Conservation (phyloP, 148 eudicot genomes). For the Amaranthus palmeri region DNA sequence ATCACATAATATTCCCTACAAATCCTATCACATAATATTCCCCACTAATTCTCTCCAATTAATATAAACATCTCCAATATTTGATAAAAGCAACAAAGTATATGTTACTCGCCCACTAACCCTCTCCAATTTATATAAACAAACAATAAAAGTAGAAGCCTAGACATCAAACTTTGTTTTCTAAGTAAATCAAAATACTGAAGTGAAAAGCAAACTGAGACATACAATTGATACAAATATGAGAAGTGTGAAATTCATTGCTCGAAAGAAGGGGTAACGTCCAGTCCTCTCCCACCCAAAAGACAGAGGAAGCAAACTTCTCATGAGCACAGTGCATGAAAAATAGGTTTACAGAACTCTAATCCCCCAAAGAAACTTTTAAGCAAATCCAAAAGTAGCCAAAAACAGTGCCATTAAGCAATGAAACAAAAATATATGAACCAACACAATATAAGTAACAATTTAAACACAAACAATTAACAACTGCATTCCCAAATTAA, state of each 20-base stretch:
- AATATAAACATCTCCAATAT: neutral
- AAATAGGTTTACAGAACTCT: too few relatives aligned
- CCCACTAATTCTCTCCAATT: too few relatives aligned
- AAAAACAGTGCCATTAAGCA: neutral
- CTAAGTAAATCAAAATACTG: too few relatives aligned
- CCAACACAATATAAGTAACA: neutral
- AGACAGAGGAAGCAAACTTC: too few relatives aligned
- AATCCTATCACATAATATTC: neutral
- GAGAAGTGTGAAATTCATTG: too few relatives aligned
- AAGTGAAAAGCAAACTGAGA: too few relatives aligned
- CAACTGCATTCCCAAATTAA: neutral
- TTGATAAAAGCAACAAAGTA: neutral
- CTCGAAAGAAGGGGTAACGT: too few relatives aligned
- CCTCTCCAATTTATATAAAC: neutral
- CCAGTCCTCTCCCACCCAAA: too few relatives aligned
- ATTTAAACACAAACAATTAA: neutral
- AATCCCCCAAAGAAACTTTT: too few relatives aligned
- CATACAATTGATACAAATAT: too few relatives aligned
- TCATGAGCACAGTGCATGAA: too few relatives aligned
- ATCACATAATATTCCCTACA: neutral
- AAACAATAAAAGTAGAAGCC: neutral
- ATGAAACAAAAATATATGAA: neutral
- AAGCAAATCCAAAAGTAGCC: too few relatives aligned
- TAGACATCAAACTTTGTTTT: neutral
- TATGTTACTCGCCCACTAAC: neutral